Percentiles rank a stretch among this genome's conserved stretches.
phyloP scores from a whole-genome alignment of 371 early-diverging fungal species.

The Phascolomyces articulosus region DNA sequence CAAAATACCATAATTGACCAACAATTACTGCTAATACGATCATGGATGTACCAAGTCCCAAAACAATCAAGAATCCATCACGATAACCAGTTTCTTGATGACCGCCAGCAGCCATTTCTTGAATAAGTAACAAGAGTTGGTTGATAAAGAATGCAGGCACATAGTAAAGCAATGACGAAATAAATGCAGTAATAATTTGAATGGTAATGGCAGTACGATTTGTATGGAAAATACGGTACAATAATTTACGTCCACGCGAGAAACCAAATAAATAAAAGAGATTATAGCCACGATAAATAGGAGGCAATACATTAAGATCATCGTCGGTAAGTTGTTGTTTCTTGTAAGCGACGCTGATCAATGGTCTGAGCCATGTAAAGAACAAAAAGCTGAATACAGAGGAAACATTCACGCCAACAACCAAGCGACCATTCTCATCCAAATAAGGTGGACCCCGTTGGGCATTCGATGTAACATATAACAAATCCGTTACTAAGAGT shows the following conservation, averaged over 20 bases:
- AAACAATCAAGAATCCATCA: conserved; percentile 44
- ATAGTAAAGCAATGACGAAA: conserved; percentile 35
- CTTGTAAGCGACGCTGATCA: conserved; percentile 31
- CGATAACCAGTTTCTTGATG: conserved; percentile 17
- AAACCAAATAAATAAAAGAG: conserved; percentile 35
- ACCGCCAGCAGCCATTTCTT: conserved; percentile 24
- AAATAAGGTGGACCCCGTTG: conserved; percentile 37
- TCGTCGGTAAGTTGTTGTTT: conserved; percentile 34
- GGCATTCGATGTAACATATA: conserved; percentile 29
- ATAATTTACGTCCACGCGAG: conserved; percentile 21
- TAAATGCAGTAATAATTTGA: conserved; percentile 29
- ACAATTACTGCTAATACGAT: conserved; percentile 41
- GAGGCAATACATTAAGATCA: conserved; percentile 39
- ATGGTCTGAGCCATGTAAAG: conserved; percentile 28
- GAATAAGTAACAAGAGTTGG: conserved; percentile 35
- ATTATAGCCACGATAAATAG: conserved; percentile 35
- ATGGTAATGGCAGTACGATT: conserved; percentile 28
- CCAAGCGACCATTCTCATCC: conserved; percentile 32
- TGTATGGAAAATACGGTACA: conserved; percentile 30
- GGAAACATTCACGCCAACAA: conserved; percentile 15
- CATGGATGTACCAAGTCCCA: conserved; percentile 41
- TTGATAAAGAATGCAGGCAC: conserved; percentile 45
- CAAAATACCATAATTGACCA: conserved; percentile 56
- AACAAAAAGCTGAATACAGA: conserved; percentile 18
- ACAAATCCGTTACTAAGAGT: conserved; percentile 29